Conservation (phyloP, 1,284 basidiomycete species). For the Anthracocystis setariae region DNA sequence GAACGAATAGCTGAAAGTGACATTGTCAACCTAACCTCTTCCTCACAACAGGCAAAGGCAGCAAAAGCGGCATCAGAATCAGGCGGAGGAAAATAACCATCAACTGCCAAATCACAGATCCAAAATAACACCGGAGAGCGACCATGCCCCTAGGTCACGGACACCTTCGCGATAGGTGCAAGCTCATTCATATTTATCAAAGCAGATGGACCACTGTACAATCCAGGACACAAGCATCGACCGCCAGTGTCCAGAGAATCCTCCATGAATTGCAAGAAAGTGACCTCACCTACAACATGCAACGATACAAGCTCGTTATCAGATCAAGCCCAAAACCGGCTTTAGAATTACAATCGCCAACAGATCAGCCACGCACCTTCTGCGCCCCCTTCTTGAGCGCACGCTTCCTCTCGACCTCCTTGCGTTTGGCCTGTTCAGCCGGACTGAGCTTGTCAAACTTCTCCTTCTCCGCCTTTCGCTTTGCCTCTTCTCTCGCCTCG, state of each 20-base stretch:
- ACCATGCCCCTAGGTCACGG: too few species aligned
- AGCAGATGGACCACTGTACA: too few species aligned
- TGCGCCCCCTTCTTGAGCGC: conserved; percentile 53
- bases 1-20: too few species aligned
- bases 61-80: conserved; percentile 38
- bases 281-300: background rate
- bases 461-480: conserved; percentile 56
- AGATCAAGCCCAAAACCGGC: background rate
- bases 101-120: too few species aligned
- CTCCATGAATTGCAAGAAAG: background rate
- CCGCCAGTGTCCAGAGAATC: too few species aligned
- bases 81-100: conserved; percentile 21
- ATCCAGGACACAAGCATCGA: too few species aligned
- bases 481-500: conserved; percentile 57
- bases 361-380: conserved; percentile 18
- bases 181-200: too few species aligned
- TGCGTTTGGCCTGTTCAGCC: conserved; percentile 64
- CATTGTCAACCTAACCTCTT: too few species aligned
- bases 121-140: too few species aligned
- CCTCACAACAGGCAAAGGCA: conserved; percentile 31
- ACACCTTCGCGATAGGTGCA: too few species aligned
- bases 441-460: conserved; percentile 62
- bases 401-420: conserved; percentile 63
- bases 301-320: background rate
- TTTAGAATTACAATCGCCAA: background rate